phyloP scores from a whole-genome alignment of 805 yeast species.

The Candida fluviatilis region DNA sequence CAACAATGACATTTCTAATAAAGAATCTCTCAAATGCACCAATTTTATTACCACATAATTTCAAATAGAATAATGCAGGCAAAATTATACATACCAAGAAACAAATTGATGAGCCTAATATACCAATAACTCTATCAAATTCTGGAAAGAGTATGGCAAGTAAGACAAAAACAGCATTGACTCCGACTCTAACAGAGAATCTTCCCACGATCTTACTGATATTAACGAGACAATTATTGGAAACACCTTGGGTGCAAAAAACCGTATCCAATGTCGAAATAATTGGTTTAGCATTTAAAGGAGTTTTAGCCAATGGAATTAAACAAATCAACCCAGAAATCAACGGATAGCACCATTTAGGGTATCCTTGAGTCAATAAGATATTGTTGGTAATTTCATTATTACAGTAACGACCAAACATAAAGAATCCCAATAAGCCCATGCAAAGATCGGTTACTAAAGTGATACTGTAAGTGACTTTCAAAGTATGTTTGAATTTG shows the following conservation, averaged over 20 bases:
- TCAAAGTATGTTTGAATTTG: slow-evolving; percentile 50
- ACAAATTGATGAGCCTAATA: slow-evolving; percentile 78
- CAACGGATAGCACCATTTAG: slow-evolving; percentile 41
- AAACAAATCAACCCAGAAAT: slow-evolving; percentile 72
- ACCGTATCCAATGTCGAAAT: slow-evolving; percentile 62
- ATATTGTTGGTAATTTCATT: slow-evolving; percentile 52
- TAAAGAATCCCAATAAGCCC: slow-evolving; percentile 61
- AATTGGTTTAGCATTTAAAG: slow-evolving; percentile 79
- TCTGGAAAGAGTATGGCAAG: slow-evolving; percentile 67
- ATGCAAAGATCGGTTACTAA: slow-evolving; percentile 57
- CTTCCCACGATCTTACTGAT: slow-evolving; percentile 7
- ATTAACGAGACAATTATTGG: slow-evolving; percentile 7
- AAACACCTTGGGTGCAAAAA: slow-evolving; percentile 27
- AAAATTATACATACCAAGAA: slow-evolving; percentile 74
- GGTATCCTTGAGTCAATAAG: slow-evolving; percentile 44
- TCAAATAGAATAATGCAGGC: slow-evolving; percentile 70
- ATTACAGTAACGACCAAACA: slow-evolving; percentile 49
- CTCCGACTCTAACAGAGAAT: slow-evolving; percentile 28
- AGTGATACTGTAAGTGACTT: slow-evolving; percentile 57
- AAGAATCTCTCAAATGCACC: slow-evolving; percentile 31
- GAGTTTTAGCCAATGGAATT: slow-evolving; percentile 80
- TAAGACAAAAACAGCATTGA: slow-evolving; percentile 55
- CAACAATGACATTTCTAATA: slow-evolving; percentile 40
- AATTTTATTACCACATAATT: slow-evolving; percentile 45
- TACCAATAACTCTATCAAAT: slow-evolving; percentile 77